Evolutionary conservation across 2,329 filamentous ascomycete genomes (phyloP).

Genomic region (Endothia cerciana): DNA sequence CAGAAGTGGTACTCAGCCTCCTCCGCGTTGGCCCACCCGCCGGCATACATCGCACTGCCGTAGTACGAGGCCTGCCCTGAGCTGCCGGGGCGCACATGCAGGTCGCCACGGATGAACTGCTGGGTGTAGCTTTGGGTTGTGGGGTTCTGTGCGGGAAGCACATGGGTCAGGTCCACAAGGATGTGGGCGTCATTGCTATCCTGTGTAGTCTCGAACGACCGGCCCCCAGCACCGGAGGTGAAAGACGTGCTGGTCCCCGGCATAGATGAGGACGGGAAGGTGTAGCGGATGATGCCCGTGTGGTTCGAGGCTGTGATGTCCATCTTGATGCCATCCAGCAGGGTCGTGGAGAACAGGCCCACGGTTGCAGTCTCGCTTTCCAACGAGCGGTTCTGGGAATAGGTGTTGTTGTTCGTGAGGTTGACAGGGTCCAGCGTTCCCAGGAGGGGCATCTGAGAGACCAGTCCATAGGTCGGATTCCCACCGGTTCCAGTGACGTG

Average conservation of each 20-base stretch:
- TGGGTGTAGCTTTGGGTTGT: slow-evolving; percentile 19
- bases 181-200: slow-evolving; percentile 17
- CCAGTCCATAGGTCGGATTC: slow-evolving; percentile 19
- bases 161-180: slow-evolving; percentile 21
- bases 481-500: slow-evolving; percentile 23
- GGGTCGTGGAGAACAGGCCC: slow-evolving; percentile 20
- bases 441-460: slow-evolving; percentile 20
- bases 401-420: slow-evolving; percentile 21
- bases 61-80: slow-evolving; percentile 19
- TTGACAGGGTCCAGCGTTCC: slow-evolving; percentile 11
- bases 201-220: slow-evolving; percentile 2
- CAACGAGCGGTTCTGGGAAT: slow-evolving; percentile 22
- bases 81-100: slow-evolving; percentile 14
- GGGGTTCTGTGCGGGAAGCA: slow-evolving; percentile 17
- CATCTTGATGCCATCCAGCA: slow-evolving; percentile 20
- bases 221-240: no score
- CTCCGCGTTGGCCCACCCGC: slow-evolving; percentile 19
- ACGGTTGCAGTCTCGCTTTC: slow-evolving; percentile 20
- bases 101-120: slow-evolving; percentile 19
- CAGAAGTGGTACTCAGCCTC: slow-evolving; percentile 16
- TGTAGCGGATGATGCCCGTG: slow-evolving; percentile 21
- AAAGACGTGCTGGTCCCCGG: background rate
- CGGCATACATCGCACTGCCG: slow-evolving; percentile 19
- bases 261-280: slow-evolving; percentile 11
- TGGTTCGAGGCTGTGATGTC: slow-evolving; percentile 21